Evolutionary conservation across 495 filamentous ascomycete species (phyloP).

Genomic region (Tuber magnatum): DNA sequence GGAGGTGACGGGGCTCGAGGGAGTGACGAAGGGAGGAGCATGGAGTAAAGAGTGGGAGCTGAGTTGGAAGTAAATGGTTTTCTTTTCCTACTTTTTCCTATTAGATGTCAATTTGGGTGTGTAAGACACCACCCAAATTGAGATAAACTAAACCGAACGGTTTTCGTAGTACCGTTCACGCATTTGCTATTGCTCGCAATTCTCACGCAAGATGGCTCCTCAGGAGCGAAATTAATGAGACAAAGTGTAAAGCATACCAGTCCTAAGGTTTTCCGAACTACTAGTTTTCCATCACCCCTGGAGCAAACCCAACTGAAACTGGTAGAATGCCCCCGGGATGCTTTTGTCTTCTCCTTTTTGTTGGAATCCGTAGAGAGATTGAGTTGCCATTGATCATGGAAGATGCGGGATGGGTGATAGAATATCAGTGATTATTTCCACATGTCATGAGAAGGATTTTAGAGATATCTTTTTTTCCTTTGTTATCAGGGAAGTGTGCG

Average conservation of each 20-base stretch:
- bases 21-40: not conserved
- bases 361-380: too few relatives aligned
- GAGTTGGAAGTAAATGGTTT: not conserved
- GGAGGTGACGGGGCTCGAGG: not conserved
- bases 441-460: too few relatives aligned
- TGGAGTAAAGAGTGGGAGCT: not conserved
- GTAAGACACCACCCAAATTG: not conserved
- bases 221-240: not conserved
- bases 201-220: not conserved
- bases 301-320: not conserved
- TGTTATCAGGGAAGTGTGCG: too few relatives aligned
- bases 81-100: not conserved
- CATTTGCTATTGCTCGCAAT: not conserved
- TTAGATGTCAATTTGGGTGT: not conserved
- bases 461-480: too few relatives aligned
- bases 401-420: too few relatives aligned
- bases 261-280: not conserved
- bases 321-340: not conserved
- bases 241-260: not conserved
- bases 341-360: too few relatives aligned
- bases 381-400: too few relatives aligned
- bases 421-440: too few relatives aligned
- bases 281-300: not conserved
- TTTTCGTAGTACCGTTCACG: not conserved
- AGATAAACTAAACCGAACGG: not conserved